Conservation (phyloP, 805 yeast genomes). For the Candida manassasensis region DNA sequence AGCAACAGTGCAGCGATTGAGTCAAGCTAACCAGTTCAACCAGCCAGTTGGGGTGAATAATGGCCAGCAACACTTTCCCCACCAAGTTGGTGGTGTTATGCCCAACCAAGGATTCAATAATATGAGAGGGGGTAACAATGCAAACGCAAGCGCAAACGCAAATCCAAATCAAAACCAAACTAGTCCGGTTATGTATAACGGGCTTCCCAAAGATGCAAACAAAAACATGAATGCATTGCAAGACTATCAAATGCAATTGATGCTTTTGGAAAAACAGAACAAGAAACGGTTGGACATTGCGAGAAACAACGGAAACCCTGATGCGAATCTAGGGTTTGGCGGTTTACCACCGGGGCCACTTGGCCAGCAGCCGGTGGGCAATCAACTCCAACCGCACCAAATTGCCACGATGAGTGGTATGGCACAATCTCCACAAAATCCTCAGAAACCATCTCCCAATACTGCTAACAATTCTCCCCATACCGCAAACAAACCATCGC, state of each 20-base stretch:
- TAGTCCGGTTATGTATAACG: constrained; percentile 4
- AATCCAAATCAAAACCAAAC: constrained; percentile 7
- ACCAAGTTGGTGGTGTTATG: background rate
- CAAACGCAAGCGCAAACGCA: constrained; percentile 11
- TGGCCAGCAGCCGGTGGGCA: constrained; percentile 9
- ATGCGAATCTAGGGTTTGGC: constrained; percentile 12
- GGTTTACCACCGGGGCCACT: constrained; percentile 25
- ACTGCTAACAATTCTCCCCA: constrained; percentile 30
- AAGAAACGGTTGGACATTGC: constrained; percentile 59
- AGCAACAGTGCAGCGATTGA: constrained; percentile 12
- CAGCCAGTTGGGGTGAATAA: constrained; percentile 11
- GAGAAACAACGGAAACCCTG: constrained; percentile 28
- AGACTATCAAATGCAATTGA: constrained; percentile 77
- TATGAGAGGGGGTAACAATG: constrained; percentile 14
- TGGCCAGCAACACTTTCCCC: background rate
- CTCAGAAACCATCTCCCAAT: constrained; percentile 21
- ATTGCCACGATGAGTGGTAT: constrained; percentile 1
- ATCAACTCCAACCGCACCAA: constrained; percentile 4
- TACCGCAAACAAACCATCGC: constrained; percentile 31
- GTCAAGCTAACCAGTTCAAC: constrained; percentile 13
- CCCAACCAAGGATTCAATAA: constrained; percentile 4
- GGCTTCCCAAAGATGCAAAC: constrained; percentile 8
- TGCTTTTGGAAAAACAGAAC: constrained; percentile 72
- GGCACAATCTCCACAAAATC: constrained; percentile 3
- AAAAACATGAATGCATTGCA: constrained; percentile 56